Conservation (phyloP, 805 yeast species). For the Brettanomyces bruxellensis region DNA sequence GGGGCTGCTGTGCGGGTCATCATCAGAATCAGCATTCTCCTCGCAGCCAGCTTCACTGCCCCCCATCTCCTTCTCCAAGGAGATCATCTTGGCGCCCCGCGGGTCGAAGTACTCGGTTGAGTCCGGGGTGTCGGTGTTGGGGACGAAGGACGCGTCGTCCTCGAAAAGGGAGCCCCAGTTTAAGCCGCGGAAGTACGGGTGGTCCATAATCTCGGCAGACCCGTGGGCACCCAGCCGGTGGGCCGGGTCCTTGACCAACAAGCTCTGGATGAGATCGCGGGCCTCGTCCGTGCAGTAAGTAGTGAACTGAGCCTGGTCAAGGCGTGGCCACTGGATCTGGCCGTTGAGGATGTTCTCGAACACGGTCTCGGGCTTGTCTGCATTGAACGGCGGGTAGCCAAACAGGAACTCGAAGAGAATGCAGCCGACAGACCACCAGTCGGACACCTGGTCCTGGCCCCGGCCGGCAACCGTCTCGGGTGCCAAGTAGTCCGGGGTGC, state of each 20-base stretch:
- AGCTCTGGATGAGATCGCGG: constrained; percentile 56
- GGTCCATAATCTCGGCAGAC: constrained; percentile 67
- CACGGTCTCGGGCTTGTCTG: constrained; percentile 65
- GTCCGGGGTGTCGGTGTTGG: constrained; percentile 69
- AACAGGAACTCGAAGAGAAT: constrained; percentile 83
- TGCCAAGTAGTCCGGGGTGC: constrained; percentile 96
- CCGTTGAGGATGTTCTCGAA: constrained; percentile 73
- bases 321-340: constrained; percentile 75
- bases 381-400: constrained; percentile 95
- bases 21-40: background rate
- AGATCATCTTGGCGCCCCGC: constrained; percentile 74
- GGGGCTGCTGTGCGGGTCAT: background rate
- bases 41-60: constrained; percentile 7
- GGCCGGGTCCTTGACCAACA: constrained; percentile 56
- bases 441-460: constrained; percentile 78
- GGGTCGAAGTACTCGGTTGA: constrained; percentile 85
- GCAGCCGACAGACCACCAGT: constrained; percentile 99
- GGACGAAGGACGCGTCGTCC: constrained; percentile 77
- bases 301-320: constrained; percentile 43
- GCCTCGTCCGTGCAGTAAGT: constrained; percentile 56
- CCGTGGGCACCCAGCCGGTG: constrained; percentile 73
- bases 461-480: constrained; percentile 90
- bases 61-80: constrained; percentile 41
- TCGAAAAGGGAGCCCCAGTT: constrained; percentile 68
- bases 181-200: constrained; percentile 65